Conservation (phyloP, 768 basidiomycete genomes). For the Lactarius pseudohatsudake region DNA sequence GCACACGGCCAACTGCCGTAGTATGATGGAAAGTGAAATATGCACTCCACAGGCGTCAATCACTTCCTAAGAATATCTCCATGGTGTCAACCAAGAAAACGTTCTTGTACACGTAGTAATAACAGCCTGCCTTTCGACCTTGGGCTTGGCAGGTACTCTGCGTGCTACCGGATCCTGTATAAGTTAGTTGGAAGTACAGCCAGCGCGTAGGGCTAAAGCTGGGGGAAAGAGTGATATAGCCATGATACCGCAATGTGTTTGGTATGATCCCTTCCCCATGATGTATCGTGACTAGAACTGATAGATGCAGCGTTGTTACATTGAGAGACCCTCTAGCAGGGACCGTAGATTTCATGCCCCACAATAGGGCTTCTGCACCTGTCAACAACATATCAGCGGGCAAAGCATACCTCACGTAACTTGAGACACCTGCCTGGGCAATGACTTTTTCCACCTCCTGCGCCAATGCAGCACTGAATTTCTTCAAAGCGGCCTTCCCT, state of each 20-base stretch:
- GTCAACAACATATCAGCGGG: constrained; percentile 2
- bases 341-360: constrained; percentile 4
- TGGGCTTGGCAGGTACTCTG: background rate
- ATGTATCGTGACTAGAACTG: background rate
- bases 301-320: background rate
- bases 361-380: constrained; percentile 26
- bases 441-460: constrained; percentile 25
- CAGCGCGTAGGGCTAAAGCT: background rate
- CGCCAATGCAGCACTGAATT: constrained; percentile 22
- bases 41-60: background rate
- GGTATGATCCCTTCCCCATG: background rate
- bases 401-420: background rate
- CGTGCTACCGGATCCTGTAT: background rate
- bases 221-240: background rate
- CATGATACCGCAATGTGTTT: background rate
- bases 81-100: background rate
- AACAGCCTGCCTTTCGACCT: background rate
- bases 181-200: background rate
- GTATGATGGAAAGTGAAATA: background rate
- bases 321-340: background rate
- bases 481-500: constrained; percentile 19
- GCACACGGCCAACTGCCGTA: background rate
- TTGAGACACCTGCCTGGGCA: constrained; percentile 14
- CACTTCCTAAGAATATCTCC: background rate
- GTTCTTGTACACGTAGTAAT: background rate